Evolutionary conservation across 2,329 filamentous ascomycete genomes (phyloP), one percentile per base, ranked within the genome.

Genomic region (Diaporthe helianthi): DNA sequence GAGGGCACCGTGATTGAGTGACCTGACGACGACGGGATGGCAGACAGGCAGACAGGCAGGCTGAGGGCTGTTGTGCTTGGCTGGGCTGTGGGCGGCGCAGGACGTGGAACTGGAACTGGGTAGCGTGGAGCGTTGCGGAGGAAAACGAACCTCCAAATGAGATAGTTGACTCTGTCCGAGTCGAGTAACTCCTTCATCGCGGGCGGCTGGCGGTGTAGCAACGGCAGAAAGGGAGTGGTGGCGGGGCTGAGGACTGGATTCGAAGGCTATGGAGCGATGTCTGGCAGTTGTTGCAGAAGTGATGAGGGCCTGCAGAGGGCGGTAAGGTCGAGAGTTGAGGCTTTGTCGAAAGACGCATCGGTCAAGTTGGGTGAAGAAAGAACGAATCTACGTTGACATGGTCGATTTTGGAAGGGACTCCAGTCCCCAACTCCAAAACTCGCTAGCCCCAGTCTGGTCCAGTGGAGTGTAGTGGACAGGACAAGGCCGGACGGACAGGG

Each of bases 141-240:
- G 73, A 71, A 72, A 71, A 86, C 88, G 80, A 84, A 91, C 89
- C 87, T 89, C 89, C 89, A 91, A 78, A 91, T 85, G 79, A 91
- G 85, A 84, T 88, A 90, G 83, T 90, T 91, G 84, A 90, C 83
- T 83, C 87, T 85, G 80, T 90, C 85, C 74, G 87, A 89, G 84
- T 89, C 86, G 76, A 91, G 83, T 77, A 84, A 84, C 82, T 89
- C 87, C 82, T 88, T 89, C 86, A 88, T 89, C 74, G 75, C 71
- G 72, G 74, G 74, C 70, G 65, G 76, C 75, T 79, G 73, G 41
- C 52, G 68, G 52, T 52, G 47, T 65, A 54, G 74, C 38, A 72
- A 71, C 68, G 65, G 68, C 68, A 55, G 71, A 68, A 60, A 64
- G 69, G 67, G 71, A 60, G 26, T 54, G 24, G 51, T 33, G 66